Percentiles rank a stretch among this genome's conserved stretches.
These are phyloP conservation scores for Penicillium italicum DNA, from an alignment of 2,329 filamentous ascomycete species.

Conservation along the genomic window DNA sequence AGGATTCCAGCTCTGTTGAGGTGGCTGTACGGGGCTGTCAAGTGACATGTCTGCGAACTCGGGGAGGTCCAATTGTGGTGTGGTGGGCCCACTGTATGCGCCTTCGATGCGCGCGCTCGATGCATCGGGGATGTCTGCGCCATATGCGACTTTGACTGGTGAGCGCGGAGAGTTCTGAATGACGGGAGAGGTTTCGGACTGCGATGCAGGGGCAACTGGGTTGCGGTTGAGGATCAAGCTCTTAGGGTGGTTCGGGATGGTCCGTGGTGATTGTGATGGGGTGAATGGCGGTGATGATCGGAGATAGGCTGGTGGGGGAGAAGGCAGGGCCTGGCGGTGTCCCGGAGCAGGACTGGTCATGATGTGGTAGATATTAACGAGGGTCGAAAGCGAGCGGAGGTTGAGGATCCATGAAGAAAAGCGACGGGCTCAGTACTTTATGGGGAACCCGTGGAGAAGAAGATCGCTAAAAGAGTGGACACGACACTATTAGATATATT, in stretches of 20 bases:
- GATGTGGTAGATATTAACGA: background rate
- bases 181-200: conserved; percentile 21
- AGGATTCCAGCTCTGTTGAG: conserved; percentile 16
- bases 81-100: conserved; percentile 21
- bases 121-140: conserved; percentile 25
- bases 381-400: background rate
- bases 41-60: conserved; percentile 30
- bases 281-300: conserved; percentile 36
- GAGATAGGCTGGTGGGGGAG: conserved; percentile 45
- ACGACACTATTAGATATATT: background rate
- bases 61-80: conserved; percentile 23
- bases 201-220: conserved; percentile 12
- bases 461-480: background rate
- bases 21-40: conserved; percentile 17
- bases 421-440: background rate
- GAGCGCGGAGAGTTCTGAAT: conserved; percentile 34
- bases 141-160: conserved; percentile 33
- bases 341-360: conserved; percentile 30
- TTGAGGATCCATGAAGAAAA: background rate
- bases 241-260: conserved; percentile 20
- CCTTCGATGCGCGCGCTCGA: conserved; percentile 30
- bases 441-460: conserved; percentile 1
- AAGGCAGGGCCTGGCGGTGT: conserved; percentile 34
- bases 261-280: conserved; percentile 23
- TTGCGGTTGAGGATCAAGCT: conserved; percentile 28